Conservation (phyloP, 495 filamentous ascomycete species). For the Arthonia radiata region DNA sequence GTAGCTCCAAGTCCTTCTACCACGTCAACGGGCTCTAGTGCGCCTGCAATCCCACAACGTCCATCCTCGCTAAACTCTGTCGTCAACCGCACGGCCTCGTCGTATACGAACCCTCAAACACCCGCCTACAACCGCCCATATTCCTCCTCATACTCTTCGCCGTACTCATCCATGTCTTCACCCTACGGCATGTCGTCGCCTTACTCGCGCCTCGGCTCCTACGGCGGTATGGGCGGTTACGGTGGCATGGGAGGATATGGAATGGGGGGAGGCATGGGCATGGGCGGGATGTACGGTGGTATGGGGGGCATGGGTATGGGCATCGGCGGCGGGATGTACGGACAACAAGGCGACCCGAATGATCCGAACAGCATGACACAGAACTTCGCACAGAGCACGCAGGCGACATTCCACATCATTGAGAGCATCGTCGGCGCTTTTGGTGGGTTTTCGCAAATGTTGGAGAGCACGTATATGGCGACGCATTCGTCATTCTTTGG, state of each 20-base stretch:
- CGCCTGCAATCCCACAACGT: constrained; percentile 55
- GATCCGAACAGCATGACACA: constrained; percentile 83
- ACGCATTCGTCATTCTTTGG: constrained; percentile 97
- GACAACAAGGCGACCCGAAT: constrained; percentile 50
- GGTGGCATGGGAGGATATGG: constrained; percentile 32
- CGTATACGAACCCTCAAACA: constrained; percentile 20
- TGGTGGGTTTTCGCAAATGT: constrained; percentile 95
- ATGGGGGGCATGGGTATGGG: constrained; percentile 9
- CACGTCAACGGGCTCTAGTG: constrained; percentile 17
- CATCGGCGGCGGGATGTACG: constrained; percentile 14
- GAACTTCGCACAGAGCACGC: constrained; percentile 72
- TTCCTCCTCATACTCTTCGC: constrained; percentile 28
- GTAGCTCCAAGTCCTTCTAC: no score
- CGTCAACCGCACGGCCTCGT: constrained; percentile 61
- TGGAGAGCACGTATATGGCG: constrained; percentile 99
- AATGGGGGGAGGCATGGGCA: constrained; percentile 18
- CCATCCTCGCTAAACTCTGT: constrained; percentile 52
- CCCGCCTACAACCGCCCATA: constrained; percentile 13
- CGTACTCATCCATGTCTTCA: constrained; percentile 27
- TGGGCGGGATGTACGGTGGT: constrained; percentile 2
- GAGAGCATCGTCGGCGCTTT: constrained; percentile 97
- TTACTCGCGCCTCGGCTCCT: constrained; percentile 38
- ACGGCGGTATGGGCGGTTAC: constrained; percentile 24
- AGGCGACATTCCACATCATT: constrained; percentile 96
- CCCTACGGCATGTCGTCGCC: constrained; percentile 30